Evolutionary conservation across 768 basidiomycete species (phyloP).

Genomic region (Nevesoporus exiguus): DNA sequence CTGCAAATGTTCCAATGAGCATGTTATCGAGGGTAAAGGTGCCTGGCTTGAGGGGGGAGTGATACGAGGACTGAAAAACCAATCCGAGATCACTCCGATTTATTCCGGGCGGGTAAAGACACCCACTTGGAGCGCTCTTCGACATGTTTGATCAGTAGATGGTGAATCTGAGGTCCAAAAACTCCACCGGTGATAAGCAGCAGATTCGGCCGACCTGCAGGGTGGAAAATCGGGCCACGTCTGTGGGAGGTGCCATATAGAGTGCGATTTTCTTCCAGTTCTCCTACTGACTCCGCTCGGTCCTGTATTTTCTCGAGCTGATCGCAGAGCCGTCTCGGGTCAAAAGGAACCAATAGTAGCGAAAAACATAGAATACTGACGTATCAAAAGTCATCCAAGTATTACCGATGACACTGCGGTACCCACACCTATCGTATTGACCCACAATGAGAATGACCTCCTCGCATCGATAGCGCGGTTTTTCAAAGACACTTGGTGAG

Average conservation of each 20-base stretch:
- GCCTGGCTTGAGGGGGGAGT: neutral
- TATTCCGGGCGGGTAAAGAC: neutral
- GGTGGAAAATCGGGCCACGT: neutral
- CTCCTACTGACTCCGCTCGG: too few relatives aligned
- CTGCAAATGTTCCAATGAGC: neutral
- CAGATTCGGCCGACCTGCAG: neutral
- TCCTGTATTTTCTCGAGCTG: too few relatives aligned
- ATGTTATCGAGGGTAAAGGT: neutral
- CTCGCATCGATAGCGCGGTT: neutral
- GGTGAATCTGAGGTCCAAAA: neutral
- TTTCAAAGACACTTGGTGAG: neutral
- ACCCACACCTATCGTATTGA: too few relatives aligned
- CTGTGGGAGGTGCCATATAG: neutral
- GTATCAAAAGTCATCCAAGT: too few relatives aligned
- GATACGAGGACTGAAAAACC: neutral
- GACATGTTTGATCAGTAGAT: neutral
- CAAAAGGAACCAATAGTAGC: too few relatives aligned
- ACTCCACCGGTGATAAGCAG: neutral
- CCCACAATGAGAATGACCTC: neutral
- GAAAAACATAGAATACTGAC: too few relatives aligned
- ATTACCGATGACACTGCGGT: neutral
- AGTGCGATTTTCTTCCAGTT: too few relatives aligned
- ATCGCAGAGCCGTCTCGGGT: too few relatives aligned
- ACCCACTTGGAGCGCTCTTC: too few relatives aligned
- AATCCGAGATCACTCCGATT: neutral